Conservation (phyloP, 1,284 basidiomycete genomes). For the Trametes sp. region DNA sequence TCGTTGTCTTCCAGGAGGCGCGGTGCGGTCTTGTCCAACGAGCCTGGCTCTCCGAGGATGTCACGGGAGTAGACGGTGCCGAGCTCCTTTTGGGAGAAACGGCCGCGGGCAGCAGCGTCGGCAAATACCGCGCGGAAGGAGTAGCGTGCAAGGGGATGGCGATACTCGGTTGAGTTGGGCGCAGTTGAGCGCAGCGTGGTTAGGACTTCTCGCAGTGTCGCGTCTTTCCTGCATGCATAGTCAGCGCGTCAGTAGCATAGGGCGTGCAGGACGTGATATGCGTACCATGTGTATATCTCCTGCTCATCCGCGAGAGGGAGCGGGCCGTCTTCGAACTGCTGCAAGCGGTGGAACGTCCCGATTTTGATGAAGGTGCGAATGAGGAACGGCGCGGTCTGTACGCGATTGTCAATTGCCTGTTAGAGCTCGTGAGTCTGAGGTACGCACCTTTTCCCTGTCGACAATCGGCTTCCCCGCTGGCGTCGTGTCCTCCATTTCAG, state of each 20-base stretch:
- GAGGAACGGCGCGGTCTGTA: conserved; percentile 77
- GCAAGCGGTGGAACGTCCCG: conserved; percentile 73
- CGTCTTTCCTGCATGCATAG: conserved; percentile 67
- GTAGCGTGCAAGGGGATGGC: conserved; percentile 80
- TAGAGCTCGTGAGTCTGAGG: too few species aligned
- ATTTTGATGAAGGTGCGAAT: conserved; percentile 84
- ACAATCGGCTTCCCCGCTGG: conserved; percentile 43
- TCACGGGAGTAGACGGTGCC: conserved; percentile 82
- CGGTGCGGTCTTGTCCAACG: conserved; percentile 60
- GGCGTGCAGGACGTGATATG: background rate
- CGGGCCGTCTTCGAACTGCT: conserved; percentile 76
- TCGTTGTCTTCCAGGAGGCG: conserved; percentile 65
- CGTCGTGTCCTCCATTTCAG: conserved; percentile 37
- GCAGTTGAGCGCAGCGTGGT: conserved; percentile 75
- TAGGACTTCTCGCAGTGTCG: conserved; percentile 77
- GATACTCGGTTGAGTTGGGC: conserved; percentile 69
- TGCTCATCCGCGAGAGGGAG: conserved; percentile 80
- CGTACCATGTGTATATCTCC: conserved; percentile 77
- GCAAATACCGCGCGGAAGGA: conserved; percentile 80
- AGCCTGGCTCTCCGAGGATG: conserved; percentile 78
- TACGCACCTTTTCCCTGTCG: conserved; percentile 48
- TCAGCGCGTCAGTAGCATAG: conserved; percentile 16
- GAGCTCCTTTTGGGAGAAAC: conserved; percentile 75
- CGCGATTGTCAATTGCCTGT: background rate
- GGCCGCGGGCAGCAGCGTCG: conserved; percentile 72